phyloP scores from a whole-genome alignment of 495 filamentous ascomycete genomes.

The Hapsidospora chrysogenum region DNA sequence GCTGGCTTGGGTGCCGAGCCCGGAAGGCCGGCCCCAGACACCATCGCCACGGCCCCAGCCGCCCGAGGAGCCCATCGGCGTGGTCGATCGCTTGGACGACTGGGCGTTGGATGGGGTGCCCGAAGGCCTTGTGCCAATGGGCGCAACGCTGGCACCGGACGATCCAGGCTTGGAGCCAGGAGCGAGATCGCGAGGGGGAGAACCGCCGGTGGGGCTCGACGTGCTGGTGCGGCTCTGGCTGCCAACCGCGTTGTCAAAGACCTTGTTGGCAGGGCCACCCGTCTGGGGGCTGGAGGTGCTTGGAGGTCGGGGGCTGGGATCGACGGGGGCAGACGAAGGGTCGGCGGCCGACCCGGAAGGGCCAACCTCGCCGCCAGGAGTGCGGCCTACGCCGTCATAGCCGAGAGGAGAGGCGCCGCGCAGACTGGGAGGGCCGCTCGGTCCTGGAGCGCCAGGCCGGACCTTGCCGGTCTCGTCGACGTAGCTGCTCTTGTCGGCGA shows the following conservation, averaged over 20 bases:
- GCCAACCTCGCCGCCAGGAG: slow-evolving; percentile 6
- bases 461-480: slow-evolving; percentile 42
- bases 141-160: slow-evolving; percentile 53
- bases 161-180: slow-evolving; percentile 31
- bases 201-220: slow-evolving; percentile 70
- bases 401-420: slow-evolving; percentile 40
- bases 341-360: slow-evolving; percentile 32
- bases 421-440: slow-evolving; percentile 27
- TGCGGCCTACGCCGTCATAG: slow-evolving; percentile 26
- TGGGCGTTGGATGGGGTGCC: slow-evolving; percentile 11
- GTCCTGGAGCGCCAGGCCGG: slow-evolving; percentile 32
- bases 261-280: slow-evolving; percentile 47
- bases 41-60: slow-evolving; percentile 59
- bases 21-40: slow-evolving; percentile 37
- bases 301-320: slow-evolving; percentile 64
- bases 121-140: slow-evolving; percentile 79
- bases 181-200: slow-evolving; percentile 52
- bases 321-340: slow-evolving; percentile 23
- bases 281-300: slow-evolving; percentile 66
- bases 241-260: slow-evolving; percentile 43
- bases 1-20: slow-evolving; percentile 54
- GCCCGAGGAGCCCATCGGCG: slow-evolving; percentile 70
- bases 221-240: slow-evolving; percentile 74
- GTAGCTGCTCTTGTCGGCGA: slow-evolving; percentile 40
- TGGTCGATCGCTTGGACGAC: slow-evolving; percentile 57